A percentile compares a stretch with the other conserved stretches of the same genome.
phyloP scores from a whole-genome alignment of 495 filamentous ascomycete genomes.

The Penicillium pulvis region DNA sequence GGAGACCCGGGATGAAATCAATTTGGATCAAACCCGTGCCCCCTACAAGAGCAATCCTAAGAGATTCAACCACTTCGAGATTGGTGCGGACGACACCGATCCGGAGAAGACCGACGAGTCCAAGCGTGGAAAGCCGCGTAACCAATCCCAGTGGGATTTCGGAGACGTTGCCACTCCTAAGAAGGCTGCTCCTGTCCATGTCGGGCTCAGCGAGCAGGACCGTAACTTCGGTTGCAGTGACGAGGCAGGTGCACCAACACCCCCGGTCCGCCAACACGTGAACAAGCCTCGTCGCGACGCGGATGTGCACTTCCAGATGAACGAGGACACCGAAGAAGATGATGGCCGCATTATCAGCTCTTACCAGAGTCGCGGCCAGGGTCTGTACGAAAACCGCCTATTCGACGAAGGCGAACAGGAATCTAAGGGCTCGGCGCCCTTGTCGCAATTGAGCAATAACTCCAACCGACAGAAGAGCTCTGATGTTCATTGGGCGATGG shows the following conservation, averaged over 20 bases:
- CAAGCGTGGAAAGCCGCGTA: not conserved
- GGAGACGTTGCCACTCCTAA: conserved; percentile 58
- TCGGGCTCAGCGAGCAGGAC: conserved; percentile 50
- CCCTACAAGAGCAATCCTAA: conserved; percentile 63
- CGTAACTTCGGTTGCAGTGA: conserved; percentile 74
- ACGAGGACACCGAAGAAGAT: conserved; percentile 43
- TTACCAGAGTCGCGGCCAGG: conserved; percentile 61
- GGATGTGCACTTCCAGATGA: conserved; percentile 76
- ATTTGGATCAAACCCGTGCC: conserved; percentile 28
- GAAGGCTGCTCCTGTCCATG: conserved; percentile 58
- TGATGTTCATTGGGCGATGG: conserved; percentile 68
- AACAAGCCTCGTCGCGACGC: conserved; percentile 75
- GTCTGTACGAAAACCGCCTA: conserved; percentile 76
- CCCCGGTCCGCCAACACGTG: conserved; percentile 55
- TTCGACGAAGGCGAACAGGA: conserved; percentile 51
- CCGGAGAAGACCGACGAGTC: conserved; percentile 50
- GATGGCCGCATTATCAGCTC: conserved; percentile 42
- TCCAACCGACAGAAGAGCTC: conserved; percentile 73
- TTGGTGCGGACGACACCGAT: conserved; percentile 77
- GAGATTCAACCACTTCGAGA: conserved; percentile 88
- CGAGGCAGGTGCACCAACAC: conserved; percentile 49
- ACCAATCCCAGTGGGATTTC: not conserved
- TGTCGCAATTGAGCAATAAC: conserved; percentile 64
- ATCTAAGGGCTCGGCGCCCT: conserved; percentile 35
- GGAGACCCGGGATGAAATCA: conserved; percentile 87